Percentiles rank a stretch among this genome's conserved stretches.
Evolutionary conservation across 257 asterid species (phyloP).

Genomic region (Ilex asprella): DNA sequence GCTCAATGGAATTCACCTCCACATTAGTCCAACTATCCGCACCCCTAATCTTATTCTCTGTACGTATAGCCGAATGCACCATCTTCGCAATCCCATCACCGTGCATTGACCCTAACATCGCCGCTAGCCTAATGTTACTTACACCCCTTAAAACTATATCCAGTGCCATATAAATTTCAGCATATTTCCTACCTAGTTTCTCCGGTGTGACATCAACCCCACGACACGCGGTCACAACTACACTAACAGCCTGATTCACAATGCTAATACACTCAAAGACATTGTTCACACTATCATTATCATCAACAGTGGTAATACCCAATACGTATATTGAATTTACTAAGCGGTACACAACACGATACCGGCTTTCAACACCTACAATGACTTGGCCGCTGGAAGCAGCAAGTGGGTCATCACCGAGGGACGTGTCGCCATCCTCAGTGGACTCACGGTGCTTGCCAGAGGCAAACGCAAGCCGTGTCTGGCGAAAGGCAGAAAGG

Average conservation of each 20-base stretch:
- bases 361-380: conserved; percentile 82
- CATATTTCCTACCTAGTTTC: conserved; percentile 80
- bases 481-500: conserved; percentile 79
- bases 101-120: conserved; percentile 94
- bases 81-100: conserved; percentile 95
- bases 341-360: conserved; percentile 81
- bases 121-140: conserved; percentile 83
- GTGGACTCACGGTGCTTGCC: conserved; percentile 37
- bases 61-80: conserved; percentile 81
- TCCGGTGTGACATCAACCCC: conserved; percentile 97
- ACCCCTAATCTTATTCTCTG: conserved; percentile 92
- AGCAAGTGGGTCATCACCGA: conserved; percentile 92
- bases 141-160: conserved; percentile 92
- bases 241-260: conserved; percentile 89
- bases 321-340: conserved; percentile 86
- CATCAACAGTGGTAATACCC: conserved; percentile 56
- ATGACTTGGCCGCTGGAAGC: conserved; percentile 93
- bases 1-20: conserved; percentile 60
- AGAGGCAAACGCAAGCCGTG: conserved; percentile 66
- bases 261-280: conserved; percentile 83
- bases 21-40: conserved; percentile 73
- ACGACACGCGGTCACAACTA: conserved; percentile 84
- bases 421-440: conserved; percentile 34
- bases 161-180: conserved; percentile 93
- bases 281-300: conserved; percentile 44